Conservation (phyloP, 352 stramenopile species). For the Phytophthora quininea region DNA sequence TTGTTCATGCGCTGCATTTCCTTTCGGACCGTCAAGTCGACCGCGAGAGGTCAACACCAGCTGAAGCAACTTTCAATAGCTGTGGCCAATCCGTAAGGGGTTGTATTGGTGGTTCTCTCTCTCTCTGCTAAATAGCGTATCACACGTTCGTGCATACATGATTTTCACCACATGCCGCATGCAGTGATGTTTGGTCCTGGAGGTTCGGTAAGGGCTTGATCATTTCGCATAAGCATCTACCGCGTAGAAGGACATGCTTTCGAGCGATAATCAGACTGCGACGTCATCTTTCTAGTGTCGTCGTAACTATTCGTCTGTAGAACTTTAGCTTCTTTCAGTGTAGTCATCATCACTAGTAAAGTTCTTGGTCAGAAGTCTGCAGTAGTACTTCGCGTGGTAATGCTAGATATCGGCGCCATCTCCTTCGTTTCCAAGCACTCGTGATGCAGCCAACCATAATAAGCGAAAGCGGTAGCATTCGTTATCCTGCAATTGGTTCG, state of each 20-base stretch:
- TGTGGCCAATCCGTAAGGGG: slow-evolving; percentile 58
- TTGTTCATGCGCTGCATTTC: slow-evolving; percentile 40
- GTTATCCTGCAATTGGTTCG: slow-evolving; percentile 64
- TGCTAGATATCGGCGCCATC: slow-evolving; percentile 41
- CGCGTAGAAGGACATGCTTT: slow-evolving; percentile 66
- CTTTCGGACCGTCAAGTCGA: slow-evolving; percentile 63
- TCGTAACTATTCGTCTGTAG: slow-evolving; percentile 30
- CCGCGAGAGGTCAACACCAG: slow-evolving; percentile 55
- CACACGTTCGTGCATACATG: slow-evolving; percentile 74
- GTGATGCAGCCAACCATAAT: slow-evolving; percentile 55
- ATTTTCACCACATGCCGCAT: slow-evolving; percentile 83
- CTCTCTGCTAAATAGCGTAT: slow-evolving; percentile 60
- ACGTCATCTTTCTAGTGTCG: slow-evolving; percentile 36
- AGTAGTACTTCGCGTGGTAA: slow-evolving; percentile 51
- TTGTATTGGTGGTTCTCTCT: slow-evolving; percentile 45
- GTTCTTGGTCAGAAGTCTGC: slow-evolving; percentile 35
- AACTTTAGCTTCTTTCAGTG: slow-evolving; percentile 24
- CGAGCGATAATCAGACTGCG: slow-evolving; percentile 53
- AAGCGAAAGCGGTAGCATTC: slow-evolving; percentile 68
- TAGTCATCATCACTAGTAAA: slow-evolving; percentile 2
- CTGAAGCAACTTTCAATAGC: slow-evolving; percentile 39
- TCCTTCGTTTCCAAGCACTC: slow-evolving; percentile 25
- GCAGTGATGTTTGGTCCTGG: slow-evolving; percentile 66
- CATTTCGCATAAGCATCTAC: slow-evolving; percentile 59
- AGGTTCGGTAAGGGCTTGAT: slow-evolving; percentile 72